Base-by-base conservation (phyloP, 1,284 basidiomycete genomes). In the Pseudozyma tsukubaensis region DNA sequence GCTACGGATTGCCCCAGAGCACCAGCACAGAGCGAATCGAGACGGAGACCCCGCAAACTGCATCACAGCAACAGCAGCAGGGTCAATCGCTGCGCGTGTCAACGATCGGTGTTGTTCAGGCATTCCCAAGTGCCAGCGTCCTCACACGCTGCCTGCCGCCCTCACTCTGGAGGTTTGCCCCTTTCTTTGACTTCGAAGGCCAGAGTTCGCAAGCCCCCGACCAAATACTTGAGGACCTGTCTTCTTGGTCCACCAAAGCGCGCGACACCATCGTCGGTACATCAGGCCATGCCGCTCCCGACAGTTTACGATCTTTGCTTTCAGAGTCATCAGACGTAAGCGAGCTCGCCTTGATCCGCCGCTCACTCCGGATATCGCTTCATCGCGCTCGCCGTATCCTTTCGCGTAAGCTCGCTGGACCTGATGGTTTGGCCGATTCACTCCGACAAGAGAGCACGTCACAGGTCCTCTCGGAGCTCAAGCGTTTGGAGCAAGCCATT, bases 81-180 rank as follows among this genome's bases (percentile, higher is more conserved):
- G 35, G 13, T 16, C 53, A 40, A 16, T 14, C 49, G 18, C 39
- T 53, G 29, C 61, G 67, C 24, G 65, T 72, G 7, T 72, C 73
- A 3, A 76, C 73, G 9, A 29, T 47, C n/a, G 24, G 42, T 13
- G 50, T 76, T 4, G 29, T 76, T 4, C 50, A 69, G 16, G 54
- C 68, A 11, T 24, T 76, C 50, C 73, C 73, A 13, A 69, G 61
- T 50, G 50, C 64, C 11, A 55, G 50, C 4, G 50, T 76, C 42
- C 73, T 76, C 13, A 24, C 61, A 5, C 73, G 69, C 18, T 62
- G 68, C n/a, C 62, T 76, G 1, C 69, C 73, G 12, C 44, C 47
- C 0, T 66, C 61, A 0, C 37, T 69, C 4, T 67, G 61, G 55
- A 37, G 29, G 7, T 76, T 72, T 19, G 16, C 60, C 2, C 73